Evolutionary conservation across 768 basidiomycete genomes (phyloP).

Genomic region (Polyporus arcularius): DNA sequence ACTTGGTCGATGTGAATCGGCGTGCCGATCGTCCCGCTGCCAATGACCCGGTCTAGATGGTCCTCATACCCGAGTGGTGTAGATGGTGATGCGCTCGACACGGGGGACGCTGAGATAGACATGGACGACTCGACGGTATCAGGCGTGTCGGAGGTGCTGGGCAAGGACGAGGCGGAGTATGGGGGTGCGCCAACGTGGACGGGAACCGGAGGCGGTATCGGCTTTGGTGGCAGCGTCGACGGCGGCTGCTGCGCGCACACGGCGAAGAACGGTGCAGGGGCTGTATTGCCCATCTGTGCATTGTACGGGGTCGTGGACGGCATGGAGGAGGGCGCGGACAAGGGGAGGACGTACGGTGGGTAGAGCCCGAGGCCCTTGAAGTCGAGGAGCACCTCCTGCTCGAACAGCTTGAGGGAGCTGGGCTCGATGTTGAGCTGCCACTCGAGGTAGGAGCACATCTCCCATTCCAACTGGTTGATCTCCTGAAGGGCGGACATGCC

Average conservation of each 20-base stretch:
- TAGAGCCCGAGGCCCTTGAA: constrained; percentile 49
- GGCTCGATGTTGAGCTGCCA: constrained; percentile 86
- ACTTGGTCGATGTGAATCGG: constrained; percentile 9
- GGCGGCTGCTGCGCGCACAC: constrained; percentile 14
- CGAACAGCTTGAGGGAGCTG: constrained; percentile 58
- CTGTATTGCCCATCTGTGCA: constrained; percentile 31
- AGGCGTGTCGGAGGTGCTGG: constrained; percentile 23
- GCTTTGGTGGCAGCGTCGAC: constrained; percentile 22
- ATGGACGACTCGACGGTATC: constrained; percentile 33
- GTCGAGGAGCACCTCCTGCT: constrained; percentile 57
- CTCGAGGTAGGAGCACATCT: constrained; percentile 91
- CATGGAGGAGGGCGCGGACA: constrained; percentile 30
- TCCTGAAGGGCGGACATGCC: constrained; percentile 71
- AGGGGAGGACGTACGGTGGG: constrained; percentile 50
- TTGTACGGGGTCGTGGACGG: constrained; percentile 29
- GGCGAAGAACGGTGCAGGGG: constrained; percentile 31
- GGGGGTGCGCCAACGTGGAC: constrained; percentile 13
- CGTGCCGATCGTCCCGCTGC: constrained; percentile 9
- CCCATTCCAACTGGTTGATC: constrained; percentile 96
- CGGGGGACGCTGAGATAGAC: constrained; percentile 32
- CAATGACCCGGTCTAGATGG: constrained; percentile 23
- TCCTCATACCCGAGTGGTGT: constrained; percentile 31
- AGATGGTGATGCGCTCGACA: constrained; percentile 31
- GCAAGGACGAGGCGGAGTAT: constrained; percentile 16
- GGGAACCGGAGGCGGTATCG: constrained; percentile 11